Conservation (phyloP, 441 rosid species). For the Raphanus hybrid region DNA sequence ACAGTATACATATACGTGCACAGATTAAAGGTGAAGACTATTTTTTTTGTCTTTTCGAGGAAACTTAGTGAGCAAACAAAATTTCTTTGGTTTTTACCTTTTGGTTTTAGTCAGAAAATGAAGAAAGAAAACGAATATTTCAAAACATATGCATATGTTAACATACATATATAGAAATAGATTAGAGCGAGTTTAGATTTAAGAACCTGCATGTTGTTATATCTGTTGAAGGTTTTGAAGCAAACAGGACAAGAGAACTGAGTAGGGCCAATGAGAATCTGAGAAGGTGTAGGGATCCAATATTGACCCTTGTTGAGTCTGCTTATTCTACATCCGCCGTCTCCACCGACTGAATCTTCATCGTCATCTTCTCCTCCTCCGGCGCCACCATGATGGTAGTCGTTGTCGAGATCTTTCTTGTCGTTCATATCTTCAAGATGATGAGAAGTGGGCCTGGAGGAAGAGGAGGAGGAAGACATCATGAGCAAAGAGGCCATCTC, state of each 20-base stretch:
- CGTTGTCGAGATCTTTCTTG: constrained; percentile 37
- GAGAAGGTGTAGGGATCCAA: constrained; percentile 98
- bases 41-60: constrained; percentile 35
- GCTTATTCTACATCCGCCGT: constrained; percentile 55
- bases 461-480: constrained; percentile 60
- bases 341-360: constrained; percentile 48
- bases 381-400: constrained; percentile 28
- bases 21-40: constrained; percentile 28
- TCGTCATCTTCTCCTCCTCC: constrained; percentile 59
- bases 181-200: constrained; percentile 24
- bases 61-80: constrained; percentile 29
- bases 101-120: constrained; percentile 20
- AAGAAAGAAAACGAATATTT: constrained; percentile 21
- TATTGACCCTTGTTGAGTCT: constrained; percentile 94
- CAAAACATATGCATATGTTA: constrained; percentile 2
- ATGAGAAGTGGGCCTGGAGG: constrained; percentile 50
- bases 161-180: background rate
- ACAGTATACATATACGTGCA: constrained; percentile 23
- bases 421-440: constrained; percentile 25
- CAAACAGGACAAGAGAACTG: constrained; percentile 99
- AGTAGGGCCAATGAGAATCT: constrained; percentile 96
- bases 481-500: constrained; percentile 68
- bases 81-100: constrained; percentile 34
- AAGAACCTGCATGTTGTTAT: constrained; percentile 97
- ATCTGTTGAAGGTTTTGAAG: constrained; percentile 94